Base-by-base conservation (phyloP, 176 grass and related monocot species). In the Zoysia pacifica region DNA sequence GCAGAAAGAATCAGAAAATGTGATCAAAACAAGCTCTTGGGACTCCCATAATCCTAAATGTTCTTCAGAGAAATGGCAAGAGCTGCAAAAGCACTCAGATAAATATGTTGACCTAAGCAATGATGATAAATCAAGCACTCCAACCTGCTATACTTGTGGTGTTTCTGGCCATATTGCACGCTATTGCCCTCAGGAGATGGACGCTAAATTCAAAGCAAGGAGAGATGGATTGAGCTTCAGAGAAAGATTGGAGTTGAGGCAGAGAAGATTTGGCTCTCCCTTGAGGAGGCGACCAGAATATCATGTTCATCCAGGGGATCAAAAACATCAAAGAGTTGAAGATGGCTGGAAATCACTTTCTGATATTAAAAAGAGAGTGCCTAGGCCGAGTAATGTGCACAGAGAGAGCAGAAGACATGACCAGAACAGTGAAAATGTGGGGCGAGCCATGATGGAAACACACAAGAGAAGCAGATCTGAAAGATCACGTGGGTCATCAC, bases 101-200 rank as follows among this genome's bases (percentile, higher is more conserved):
- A 83, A 74, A 10, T 61, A 1, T 54, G 45, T 69, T 84, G 81
- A 69, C 18, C 53, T 48, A 60, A 76, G 79, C n/a, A 39, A 70
- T 70, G 53, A 83, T 83, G 70, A 86, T 83, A 76, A 70, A 66
- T 76, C 55, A 80, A 86, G 73, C 80, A 48, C 44, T 46, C 70
- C 64, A 58, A 66, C 75, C 35, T 86, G 84, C 84, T 90, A 86
- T 69, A 90, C 45, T 20, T 83, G 64, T 86, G 79, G 83, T 37
- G 18, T 45, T 55, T 9, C 56, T 70, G 84, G 69, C 64, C 84
- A 90, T 74, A 72, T 70, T 66, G 58, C 65, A 14, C 80, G 58
- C 45, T 76, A 80, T 43, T 87, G 76, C n/a, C 76, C 74, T 52
- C 48, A 74, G 38, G 59, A 46, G 36, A 59, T 73, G 63, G 43